phyloP scores from a whole-genome alignment of 73 alveolate species.

The Paramecium sonneborni region DNA sequence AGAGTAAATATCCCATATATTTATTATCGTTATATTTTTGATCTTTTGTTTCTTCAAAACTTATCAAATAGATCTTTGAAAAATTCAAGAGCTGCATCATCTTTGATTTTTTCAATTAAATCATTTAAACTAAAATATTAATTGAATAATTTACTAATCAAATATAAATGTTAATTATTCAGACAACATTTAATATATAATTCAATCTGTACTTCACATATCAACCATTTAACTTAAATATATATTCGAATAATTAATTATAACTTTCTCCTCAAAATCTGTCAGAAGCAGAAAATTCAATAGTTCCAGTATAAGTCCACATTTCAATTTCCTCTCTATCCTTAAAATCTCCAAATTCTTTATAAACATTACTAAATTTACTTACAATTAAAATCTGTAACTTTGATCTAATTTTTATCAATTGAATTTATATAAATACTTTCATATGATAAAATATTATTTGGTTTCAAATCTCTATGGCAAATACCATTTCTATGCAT shows the following conservation, averaged over 20 bases:
- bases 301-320: slow-evolving; percentile 66
- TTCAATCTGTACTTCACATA: slow-evolving; percentile 68
- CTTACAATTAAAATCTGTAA: slow-evolving; percentile 62
- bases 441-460: slow-evolving; percentile 45
- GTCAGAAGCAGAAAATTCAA: slow-evolving; percentile 66
- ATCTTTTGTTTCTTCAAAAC: slow-evolving; percentile 42
- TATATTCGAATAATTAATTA: neutral
- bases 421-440: neutral
- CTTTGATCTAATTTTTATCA: slow-evolving; percentile 55
- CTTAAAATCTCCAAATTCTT: slow-evolving; percentile 43
- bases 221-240: slow-evolving; percentile 36
- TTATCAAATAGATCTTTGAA: neutral
- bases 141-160: slow-evolving; percentile 32
- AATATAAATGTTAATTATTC: slow-evolving; percentile 49
- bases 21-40: neutral
- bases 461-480: slow-evolving; percentile 60
- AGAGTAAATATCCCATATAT: neutral
- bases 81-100: slow-evolving; percentile 6
- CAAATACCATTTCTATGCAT: slow-evolving; percentile 59
- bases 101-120: slow-evolving; percentile 38
- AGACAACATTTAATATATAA: slow-evolving; percentile 51
- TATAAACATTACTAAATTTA: slow-evolving; percentile 59
- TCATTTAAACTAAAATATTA: slow-evolving; percentile 20
- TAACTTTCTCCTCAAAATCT: slow-evolving; percentile 54
- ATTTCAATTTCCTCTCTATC: slow-evolving; percentile 49